Evolutionary conservation across 1,284 basidiomycete genomes (phyloP).

Genomic region (Leucocoprinus gongylophorus): DNA sequence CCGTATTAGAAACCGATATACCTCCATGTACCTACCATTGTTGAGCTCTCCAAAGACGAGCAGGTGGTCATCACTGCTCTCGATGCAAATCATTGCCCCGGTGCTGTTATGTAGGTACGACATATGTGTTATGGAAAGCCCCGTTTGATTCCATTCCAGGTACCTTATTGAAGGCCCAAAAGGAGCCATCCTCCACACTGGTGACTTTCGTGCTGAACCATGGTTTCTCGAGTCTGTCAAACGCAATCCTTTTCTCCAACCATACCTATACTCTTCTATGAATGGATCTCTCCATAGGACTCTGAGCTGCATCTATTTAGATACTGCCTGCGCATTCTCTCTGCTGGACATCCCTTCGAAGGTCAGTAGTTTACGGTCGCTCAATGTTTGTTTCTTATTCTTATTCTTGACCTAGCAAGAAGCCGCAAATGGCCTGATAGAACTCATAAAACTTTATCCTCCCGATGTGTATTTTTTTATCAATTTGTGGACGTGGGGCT

Average conservation of each 20-base stretch:
- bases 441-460: slow-evolving; percentile 66
- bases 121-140: not conserved
- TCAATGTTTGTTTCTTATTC: not conserved
- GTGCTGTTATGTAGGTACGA: slow-evolving; percentile 76
- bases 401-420: slow-evolving; percentile 39
- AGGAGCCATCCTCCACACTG: slow-evolving; percentile 82
- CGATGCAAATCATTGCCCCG: slow-evolving; percentile 93
- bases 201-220: slow-evolving; percentile 84
- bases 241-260: slow-evolving; percentile 63
- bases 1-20: slow-evolving; percentile 40
- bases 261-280: slow-evolving; percentile 46
- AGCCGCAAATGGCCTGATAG: slow-evolving; percentile 60
- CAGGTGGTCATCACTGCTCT: slow-evolving; percentile 71
- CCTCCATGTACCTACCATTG: slow-evolving; percentile 55
- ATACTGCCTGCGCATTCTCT: slow-evolving; percentile 68
- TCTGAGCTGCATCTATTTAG: slow-evolving; percentile 80
- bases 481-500: slow-evolving; percentile 92
- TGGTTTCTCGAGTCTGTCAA: slow-evolving; percentile 65
- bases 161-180: slow-evolving; percentile 75
- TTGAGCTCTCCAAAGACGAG: slow-evolving; percentile 53
- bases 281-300: slow-evolving; percentile 30
- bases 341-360: slow-evolving; percentile 64
- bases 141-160: slow-evolving; percentile 39
- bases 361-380: slow-evolving; percentile 33
- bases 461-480: slow-evolving; percentile 73